A percentile compares a stretch with the other conserved stretches of the same genome.
phyloP scores from a whole-genome alignment of 345 rosid genomes.

The Salix koriyanagi region DNA sequence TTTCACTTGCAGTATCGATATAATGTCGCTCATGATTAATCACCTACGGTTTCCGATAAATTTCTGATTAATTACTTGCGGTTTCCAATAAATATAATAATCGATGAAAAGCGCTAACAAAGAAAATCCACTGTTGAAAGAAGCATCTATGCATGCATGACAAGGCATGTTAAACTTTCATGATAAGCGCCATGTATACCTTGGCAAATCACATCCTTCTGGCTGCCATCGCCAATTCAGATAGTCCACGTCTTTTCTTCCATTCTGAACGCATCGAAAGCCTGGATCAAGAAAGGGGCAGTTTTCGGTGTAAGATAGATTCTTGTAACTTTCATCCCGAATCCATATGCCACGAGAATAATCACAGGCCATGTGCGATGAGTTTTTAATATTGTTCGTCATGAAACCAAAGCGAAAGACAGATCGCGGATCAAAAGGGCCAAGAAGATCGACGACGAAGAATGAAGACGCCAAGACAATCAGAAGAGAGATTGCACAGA shows the following conservation, averaged over 20 bases:
- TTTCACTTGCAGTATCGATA: too few species aligned
- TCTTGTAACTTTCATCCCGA: slow-evolving; percentile 27
- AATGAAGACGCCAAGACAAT: slow-evolving; percentile 35
- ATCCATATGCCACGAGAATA: slow-evolving; percentile 73
- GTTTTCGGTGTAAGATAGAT: slow-evolving; percentile 41
- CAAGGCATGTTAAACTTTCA: not conserved
- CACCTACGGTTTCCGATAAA: not conserved
- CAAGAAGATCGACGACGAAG: slow-evolving; percentile 7
- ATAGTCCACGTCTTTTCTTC: slow-evolving; percentile 59
- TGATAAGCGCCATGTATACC: slow-evolving; percentile 41
- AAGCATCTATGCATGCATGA: not conserved
- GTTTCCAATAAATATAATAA: too few species aligned
- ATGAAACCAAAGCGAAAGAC: slow-evolving; percentile 6
- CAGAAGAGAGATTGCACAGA: slow-evolving; percentile 23
- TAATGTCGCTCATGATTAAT: not conserved
- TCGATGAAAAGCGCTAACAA: too few species aligned
- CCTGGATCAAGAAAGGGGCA: slow-evolving; percentile 88
- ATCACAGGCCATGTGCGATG: slow-evolving; percentile 32
- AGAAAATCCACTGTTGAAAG: not conserved
- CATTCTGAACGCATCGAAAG: slow-evolving; percentile 56
- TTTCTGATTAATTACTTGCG: not conserved
- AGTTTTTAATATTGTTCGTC: not conserved
- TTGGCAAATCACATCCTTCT: slow-evolving; percentile 61
- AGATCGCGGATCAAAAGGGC: slow-evolving; percentile 1
- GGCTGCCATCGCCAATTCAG: slow-evolving; percentile 93